Base-by-base conservation (phyloP, 805 yeast genomes). In the Saccharomycopsis sp. region DNA sequence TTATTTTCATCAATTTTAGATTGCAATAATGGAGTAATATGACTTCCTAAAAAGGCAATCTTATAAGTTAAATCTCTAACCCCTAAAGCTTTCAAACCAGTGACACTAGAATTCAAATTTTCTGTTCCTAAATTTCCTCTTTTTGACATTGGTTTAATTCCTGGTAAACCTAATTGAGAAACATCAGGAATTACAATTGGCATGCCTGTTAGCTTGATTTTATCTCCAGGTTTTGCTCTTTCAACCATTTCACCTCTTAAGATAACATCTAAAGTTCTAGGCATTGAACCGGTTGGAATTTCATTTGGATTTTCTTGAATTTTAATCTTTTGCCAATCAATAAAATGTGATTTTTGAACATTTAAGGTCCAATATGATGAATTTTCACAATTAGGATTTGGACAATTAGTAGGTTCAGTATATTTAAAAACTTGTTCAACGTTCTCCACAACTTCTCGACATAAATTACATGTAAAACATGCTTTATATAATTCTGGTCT, bases 281-380 rank as follows among this genome's bases (percentile, higher is more conserved):
- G 98, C 98, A 89, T 89, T 3, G 96, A 87, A 21, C 98, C 98
- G 0, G 96, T 86, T 21, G 98, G 98, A 42, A 89, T 89, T 60
- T 89, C 97, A 51, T 70, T 82, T n/a, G 96, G 79, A 54, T 89
- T 92, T 56, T 89, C 98, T 58, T 89, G 98, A 49, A 89, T 82
- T 52, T 96, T 74, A 20, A 87, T 89, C 49, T 82, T 82, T 60
- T 89, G 98, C 98, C 98, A 89, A 66, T 89, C 97, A 48, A 86
- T 67, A 54, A 92, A 89, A 46, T 79, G 83, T 0, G 95, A 84
- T 59, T 86, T 85, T 27, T 82, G 61, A 23, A 89, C 78, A 52
- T 83, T 79, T 43, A 92, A 63, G 1, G 94, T 76, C 94, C 96
- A 89, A 41, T 75, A 68, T 2, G 82, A 70, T 55, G 86, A 86